Evolutionary conservation across 202 grass and related monocot genomes (phyloP).

Genomic region (Elaeis oleifera): DNA sequence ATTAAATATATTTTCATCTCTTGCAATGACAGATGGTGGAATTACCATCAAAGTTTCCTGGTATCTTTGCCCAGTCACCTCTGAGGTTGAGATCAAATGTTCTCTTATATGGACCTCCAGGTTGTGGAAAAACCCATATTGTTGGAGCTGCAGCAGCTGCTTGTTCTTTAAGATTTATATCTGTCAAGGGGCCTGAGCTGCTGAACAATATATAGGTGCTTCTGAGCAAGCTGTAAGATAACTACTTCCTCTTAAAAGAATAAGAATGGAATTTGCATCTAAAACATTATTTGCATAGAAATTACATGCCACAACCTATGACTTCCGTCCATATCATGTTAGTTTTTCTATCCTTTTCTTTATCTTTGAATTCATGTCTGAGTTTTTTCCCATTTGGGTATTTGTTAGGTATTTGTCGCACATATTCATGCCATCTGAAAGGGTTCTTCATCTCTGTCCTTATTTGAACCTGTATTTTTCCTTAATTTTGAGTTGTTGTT

Average conservation of each 20-base stretch:
- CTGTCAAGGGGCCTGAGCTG: constrained; percentile 84
- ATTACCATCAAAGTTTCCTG: constrained; percentile 80
- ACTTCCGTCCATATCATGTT: too few relatives aligned
- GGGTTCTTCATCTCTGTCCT: too few relatives aligned
- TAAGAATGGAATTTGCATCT: background rate
- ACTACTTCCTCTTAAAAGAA: constrained; percentile 9
- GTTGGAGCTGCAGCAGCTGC: constrained; percentile 86
- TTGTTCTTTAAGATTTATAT: constrained; percentile 87
- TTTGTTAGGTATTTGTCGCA: too few relatives aligned
- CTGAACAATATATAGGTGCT: constrained; percentile 96
- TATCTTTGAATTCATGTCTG: too few relatives aligned
- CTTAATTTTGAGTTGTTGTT: too few relatives aligned
- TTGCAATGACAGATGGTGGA: constrained; percentile 61
- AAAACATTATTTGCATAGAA: background rate
- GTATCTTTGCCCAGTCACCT: constrained; percentile 73
- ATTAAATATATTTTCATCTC: constrained; percentile 16
- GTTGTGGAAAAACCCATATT: constrained; percentile 93
- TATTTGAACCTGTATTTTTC: too few relatives aligned
- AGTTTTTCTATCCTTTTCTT: too few relatives aligned
- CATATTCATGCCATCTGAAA: too few relatives aligned
- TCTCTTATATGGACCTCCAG: constrained; percentile 92
- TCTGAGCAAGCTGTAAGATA: constrained; percentile 85
- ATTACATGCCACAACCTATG: too few relatives aligned
- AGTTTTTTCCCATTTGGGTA: too few relatives aligned
- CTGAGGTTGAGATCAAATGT: constrained; percentile 83